Evolutionary conservation across 495 filamentous ascomycete species (phyloP).

Genomic region (Amorphotheca resinae): DNA sequence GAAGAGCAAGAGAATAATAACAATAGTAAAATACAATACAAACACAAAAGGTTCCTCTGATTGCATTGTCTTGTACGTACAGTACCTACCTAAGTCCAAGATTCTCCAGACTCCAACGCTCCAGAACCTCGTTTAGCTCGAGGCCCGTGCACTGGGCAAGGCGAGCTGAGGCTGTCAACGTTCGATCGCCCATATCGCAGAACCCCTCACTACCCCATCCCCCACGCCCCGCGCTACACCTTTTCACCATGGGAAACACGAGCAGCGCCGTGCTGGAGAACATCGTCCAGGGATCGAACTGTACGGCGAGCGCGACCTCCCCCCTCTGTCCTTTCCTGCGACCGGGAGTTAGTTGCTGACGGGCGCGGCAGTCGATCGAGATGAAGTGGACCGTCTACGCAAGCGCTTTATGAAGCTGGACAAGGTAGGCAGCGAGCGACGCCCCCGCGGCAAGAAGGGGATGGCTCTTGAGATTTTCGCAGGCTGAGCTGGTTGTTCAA

Average conservation of each 20-base stretch:
- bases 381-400: constrained; percentile 87
- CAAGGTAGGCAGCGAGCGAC: constrained; percentile 66
- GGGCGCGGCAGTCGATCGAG: constrained; percentile 65
- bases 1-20: too few relatives aligned
- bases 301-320: constrained; percentile 37
- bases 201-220: not conserved
- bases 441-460: too few relatives aligned
- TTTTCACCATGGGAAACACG: constrained; percentile 66
- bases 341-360: not conserved
- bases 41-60: too few relatives aligned
- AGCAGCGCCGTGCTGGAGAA: constrained; percentile 78
- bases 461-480: not conserved
- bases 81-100: too few relatives aligned
- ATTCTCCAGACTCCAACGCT: too few relatives aligned
- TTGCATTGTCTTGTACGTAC: too few relatives aligned
- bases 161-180: too few relatives aligned
- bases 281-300: constrained; percentile 94
- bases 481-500: not conserved
- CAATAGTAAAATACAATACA: too few relatives aligned
- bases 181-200: not conserved
- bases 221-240: constrained; percentile 14
- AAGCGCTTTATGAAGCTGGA: constrained; percentile 99
- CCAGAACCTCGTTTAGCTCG: not conserved
- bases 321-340: constrained; percentile 5
- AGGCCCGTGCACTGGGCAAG: not conserved